Percentiles rank a stretch among this genome's conserved stretches.
phyloP scores from a whole-genome alignment of 805 yeast species.

The Hanseniaspora valbyensis region DNA sequence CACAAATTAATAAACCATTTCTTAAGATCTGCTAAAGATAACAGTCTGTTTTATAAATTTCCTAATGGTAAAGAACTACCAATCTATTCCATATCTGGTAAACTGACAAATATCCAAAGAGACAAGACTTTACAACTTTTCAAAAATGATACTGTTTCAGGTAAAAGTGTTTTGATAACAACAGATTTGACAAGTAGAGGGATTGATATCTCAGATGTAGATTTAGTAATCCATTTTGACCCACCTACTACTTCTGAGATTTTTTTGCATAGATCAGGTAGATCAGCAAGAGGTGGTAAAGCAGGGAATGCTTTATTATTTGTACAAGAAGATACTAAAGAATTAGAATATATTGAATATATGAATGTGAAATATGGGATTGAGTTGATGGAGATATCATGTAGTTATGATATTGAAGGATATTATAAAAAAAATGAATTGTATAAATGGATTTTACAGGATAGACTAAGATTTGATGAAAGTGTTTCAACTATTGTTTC shows the following conservation, averaged over 20 bases:
- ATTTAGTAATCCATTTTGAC: conserved; percentile 82
- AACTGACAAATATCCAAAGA: conserved; percentile 69
- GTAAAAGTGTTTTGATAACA: conserved; percentile 60
- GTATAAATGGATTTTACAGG: conserved; percentile 52
- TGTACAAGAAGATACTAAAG: conserved; percentile 55
- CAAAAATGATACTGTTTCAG: conserved; percentile 31
- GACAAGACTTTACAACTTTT: conserved; percentile 59
- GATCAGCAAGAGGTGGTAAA: conserved; percentile 88
- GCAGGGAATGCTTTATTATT: conserved; percentile 70
- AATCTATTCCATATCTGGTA: conserved; percentile 79
- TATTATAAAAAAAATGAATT: conserved; percentile 14
- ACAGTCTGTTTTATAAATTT: conserved; percentile 20
- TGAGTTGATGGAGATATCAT: conserved; percentile 27
- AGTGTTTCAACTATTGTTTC: conserved; percentile 75
- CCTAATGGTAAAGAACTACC: conserved; percentile 26
- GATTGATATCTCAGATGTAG: conserved; percentile 89
- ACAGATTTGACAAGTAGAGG: conserved; percentile 99
- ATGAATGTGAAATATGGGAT: conserved; percentile 58
- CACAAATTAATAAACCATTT: conserved; percentile 40
- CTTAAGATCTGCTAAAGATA: conserved; percentile 26
- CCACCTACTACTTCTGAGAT: conserved; percentile 91
- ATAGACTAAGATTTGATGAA: conserved; percentile 70
- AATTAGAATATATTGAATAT: conserved; percentile 70
- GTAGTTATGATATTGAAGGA: conserved; percentile 16
- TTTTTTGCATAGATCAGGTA: conserved; percentile 86